phyloP scores from a whole-genome alignment of 2,329 filamentous ascomycete genomes.

The Ramichloridium luteum region DNA sequence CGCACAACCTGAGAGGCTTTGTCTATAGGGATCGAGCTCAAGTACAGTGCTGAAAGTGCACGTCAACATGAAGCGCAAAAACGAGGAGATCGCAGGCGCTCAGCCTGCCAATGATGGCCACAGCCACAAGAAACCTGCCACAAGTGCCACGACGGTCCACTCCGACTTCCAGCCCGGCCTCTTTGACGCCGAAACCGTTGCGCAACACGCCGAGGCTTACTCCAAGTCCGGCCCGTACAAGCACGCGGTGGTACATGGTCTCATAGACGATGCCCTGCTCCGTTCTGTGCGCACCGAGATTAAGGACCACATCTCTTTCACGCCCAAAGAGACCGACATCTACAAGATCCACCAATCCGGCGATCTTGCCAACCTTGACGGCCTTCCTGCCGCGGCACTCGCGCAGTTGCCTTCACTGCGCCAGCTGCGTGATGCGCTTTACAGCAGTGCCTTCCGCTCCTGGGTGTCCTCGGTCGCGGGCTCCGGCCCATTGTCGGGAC shows the following conservation, averaged over 20 bases:
- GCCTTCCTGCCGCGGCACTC: slow-evolving; percentile 74
- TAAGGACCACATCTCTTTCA: slow-evolving; percentile 82
- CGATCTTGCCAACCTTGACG: slow-evolving; percentile 91
- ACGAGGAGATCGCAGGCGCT: not conserved
- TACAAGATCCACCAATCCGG: slow-evolving; percentile 99
- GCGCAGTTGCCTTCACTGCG: slow-evolving; percentile 81
- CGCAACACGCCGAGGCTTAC: slow-evolving; percentile 50
- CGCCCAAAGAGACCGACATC: slow-evolving; percentile 97
- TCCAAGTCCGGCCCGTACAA: slow-evolving; percentile 63
- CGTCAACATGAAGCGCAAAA: slow-evolving; percentile 1
- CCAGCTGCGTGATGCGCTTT: slow-evolving; percentile 82
- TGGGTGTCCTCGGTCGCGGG: slow-evolving; percentile 79
- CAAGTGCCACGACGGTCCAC: slow-evolving; percentile 30
- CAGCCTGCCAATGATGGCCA: not conserved
- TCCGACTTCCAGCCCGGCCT: slow-evolving; percentile 53
- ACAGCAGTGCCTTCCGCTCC: slow-evolving; percentile 77
- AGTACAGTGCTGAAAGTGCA: no score
- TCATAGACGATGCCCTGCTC: slow-evolving; percentile 71
- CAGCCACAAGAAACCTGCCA: slow-evolving; percentile 27
- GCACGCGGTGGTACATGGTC: slow-evolving; percentile 73
- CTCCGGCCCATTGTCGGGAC: slow-evolving; percentile 75
- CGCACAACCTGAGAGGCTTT: no score
- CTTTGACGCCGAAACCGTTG: slow-evolving; percentile 48
- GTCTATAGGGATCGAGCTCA: no score
- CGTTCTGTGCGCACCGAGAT: slow-evolving; percentile 82